Base-by-base conservation (phyloP, 2,329 filamentous ascomycete species). In the Pseudogymnoascus sp. region DNA sequence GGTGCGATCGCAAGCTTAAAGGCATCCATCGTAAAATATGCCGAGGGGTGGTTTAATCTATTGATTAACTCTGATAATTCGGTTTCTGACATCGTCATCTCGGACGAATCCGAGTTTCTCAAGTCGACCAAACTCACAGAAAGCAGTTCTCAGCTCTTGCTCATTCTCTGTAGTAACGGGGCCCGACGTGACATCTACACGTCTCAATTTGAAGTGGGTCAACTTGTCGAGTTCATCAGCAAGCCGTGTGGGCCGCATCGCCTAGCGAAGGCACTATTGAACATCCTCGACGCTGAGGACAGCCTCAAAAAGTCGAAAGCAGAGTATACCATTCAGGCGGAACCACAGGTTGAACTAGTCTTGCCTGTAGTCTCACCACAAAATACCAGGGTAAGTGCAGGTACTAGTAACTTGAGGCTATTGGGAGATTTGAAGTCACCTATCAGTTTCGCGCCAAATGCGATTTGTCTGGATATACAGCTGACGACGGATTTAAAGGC, bases 181-280 rank as follows among this genome's bases (percentile, higher is more conserved):
- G 62, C 65, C 2, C 61, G 65, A 21, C 50, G 64, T 61, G 64
- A 67, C 24, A 63, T 70, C 4, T 67, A 66, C 62, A 47, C 63
- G 1, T 62, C 62, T 8, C 64, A 56, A 33, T 33, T 68, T 16
- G 40, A 65, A 16, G 44, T 35, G 6, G 66, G 64, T 4, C 66
- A 69, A 42, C 62, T 61, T 0, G 59, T 70, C 8, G 68, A 70
- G 53, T 68, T 68, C 24, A 63, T 68, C 21, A 66, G 68, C 63
- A 70, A 67, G 50, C 68, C 67, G 7, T 69, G 65, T 38, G 68
- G 68, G 7, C 68, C 68, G 4, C 68, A 70, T 62, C 65, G 68
- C 10, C 68, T 70, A 6, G 65, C 67, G n/a, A 69, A 67, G 61
- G 67, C 67, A 6, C 61, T 70, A 24, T 59, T 70, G 29, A 68